Conservation (phyloP, 768 basidiomycete species). For the Pulveroboletus sp. region DNA sequence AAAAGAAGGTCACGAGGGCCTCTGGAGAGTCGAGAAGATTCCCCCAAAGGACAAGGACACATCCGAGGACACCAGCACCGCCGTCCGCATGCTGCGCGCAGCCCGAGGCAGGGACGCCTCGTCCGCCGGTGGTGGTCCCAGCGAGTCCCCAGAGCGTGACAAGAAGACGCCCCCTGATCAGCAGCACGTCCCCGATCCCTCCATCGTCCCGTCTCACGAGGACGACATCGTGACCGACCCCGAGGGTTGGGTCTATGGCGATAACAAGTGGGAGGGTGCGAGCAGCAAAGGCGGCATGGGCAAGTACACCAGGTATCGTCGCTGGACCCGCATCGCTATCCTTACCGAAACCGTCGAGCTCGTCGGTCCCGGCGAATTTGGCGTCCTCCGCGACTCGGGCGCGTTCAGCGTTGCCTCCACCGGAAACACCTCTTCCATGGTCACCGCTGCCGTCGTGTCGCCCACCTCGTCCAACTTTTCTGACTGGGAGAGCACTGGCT, state of each 20-base stretch:
- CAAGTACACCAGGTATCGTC: constrained; percentile 84
- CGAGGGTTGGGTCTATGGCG: constrained; percentile 92
- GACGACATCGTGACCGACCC: constrained; percentile 66
- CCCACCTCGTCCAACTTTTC: constrained; percentile 30
- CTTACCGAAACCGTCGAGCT: constrained; percentile 68
- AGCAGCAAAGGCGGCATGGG: constrained; percentile 79
- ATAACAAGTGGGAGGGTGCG: constrained; percentile 90
- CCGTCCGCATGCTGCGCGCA: constrained; percentile 49
- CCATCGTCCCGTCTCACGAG: constrained; percentile 34
- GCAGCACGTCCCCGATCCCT: constrained; percentile 26
- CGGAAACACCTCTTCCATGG: constrained; percentile 22
- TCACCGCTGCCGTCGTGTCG: constrained; percentile 21
- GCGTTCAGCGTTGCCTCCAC: constrained; percentile 15
- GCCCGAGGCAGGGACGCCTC: constrained; percentile 43
- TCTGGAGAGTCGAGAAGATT: constrained; percentile 56
- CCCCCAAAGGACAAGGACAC: constrained; percentile 44
- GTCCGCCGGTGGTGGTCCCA: constrained; percentile 7
- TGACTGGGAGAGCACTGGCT: constrained; percentile 29
- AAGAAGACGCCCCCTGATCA: constrained; percentile 21
- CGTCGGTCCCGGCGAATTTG: constrained; percentile 37
- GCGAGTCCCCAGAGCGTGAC: constrained; percentile 22
- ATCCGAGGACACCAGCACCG: constrained; percentile 42
- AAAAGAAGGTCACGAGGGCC: constrained; percentile 46
- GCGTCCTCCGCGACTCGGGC: constrained; percentile 26
- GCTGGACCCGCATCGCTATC: constrained; percentile 83